Conservation (phyloP, 192 early-diverging fungal species). For the Oehlia diaphana region DNA sequence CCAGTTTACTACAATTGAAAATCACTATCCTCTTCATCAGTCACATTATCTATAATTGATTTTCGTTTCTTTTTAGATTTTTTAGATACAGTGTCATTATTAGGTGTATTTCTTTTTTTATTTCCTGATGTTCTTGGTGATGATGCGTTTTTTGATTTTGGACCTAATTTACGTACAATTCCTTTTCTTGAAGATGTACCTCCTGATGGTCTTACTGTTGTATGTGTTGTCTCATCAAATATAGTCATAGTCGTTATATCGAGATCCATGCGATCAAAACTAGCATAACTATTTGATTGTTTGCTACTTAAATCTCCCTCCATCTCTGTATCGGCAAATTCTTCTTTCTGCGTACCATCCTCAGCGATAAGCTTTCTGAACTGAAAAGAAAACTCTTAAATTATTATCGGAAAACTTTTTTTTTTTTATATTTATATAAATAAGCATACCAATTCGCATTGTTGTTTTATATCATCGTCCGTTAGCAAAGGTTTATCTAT, state of each 20-base stretch:
- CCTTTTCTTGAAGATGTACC: background rate
- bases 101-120: conserved; percentile 9
- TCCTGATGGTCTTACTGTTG: background rate
- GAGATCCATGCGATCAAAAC: background rate
- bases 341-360: conserved; percentile 21
- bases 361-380: conserved; percentile 29
- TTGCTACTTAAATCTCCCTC: background rate
- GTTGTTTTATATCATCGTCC: conserved; percentile 31
- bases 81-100: background rate
- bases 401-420: background rate
- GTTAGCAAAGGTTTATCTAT: conserved; percentile 28
- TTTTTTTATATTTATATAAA: background rate
- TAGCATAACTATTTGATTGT: background rate
- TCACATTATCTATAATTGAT: conserved; percentile 5
- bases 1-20: background rate
- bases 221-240: background rate
- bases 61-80: conserved; percentile 15
- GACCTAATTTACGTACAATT: conserved; percentile 9
- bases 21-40: conserved; percentile 19
- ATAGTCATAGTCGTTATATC: background rate
- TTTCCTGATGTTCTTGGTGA: background rate
- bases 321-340: conserved; percentile 14
- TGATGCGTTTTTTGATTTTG: background rate
- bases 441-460: conserved; percentile 31
- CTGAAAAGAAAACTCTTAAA: background rate